Evolutionary conservation across 2,329 filamentous ascomycete genomes (phyloP), one percentile per base, ranked within the genome.

Genomic region (Trichoderma arundinaceum): DNA sequence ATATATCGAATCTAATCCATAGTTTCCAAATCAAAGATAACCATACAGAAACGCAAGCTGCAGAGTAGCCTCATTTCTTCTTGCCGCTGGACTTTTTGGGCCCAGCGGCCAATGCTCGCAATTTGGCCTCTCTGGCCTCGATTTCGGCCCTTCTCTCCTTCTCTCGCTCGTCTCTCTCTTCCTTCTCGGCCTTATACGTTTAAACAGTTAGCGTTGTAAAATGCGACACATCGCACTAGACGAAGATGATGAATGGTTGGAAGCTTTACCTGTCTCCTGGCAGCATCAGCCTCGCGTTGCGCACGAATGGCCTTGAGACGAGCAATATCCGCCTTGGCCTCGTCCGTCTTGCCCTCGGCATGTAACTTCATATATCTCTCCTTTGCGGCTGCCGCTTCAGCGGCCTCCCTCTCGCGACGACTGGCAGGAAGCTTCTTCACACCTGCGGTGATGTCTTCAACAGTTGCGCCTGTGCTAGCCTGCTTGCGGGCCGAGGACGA

Each of bases 301-400:
- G 97, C 92, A 54, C 89, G 88, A 71, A 99, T 92, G 67, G 94
- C 76, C 77, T 83, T 88, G 74, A 99, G 80, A 64, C 95, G 87
- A 66, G 92, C 94, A 71, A 98, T 75, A 79, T 99, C 95, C 5
- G 92, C 90, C 77, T 92, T 90, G 54, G 94, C 94, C 83, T 97
- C 92, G 68, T 99, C 95, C 51, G 95, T 98, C 88, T 98, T 98
- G 74, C 94, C 94, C 75, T 93, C 91, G 65, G 93, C 92, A 74
- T 97, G 94, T 72, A 97, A 78, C 80, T 96, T 96, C 83, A 92
- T 87, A 75, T 97, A 97, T 71, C 89, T 86, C 82, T 97, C 94
- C 77, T 93, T 94, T 35, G 92, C 92, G 76, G 94, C 91, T 69
- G 90, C 89, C 1, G 94, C 94, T 80, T 97, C 91, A 39, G 95